Base-by-base conservation (phyloP, 1,139 yeast genomes). In the Suzukiozyma palmioleophila region DNA sequence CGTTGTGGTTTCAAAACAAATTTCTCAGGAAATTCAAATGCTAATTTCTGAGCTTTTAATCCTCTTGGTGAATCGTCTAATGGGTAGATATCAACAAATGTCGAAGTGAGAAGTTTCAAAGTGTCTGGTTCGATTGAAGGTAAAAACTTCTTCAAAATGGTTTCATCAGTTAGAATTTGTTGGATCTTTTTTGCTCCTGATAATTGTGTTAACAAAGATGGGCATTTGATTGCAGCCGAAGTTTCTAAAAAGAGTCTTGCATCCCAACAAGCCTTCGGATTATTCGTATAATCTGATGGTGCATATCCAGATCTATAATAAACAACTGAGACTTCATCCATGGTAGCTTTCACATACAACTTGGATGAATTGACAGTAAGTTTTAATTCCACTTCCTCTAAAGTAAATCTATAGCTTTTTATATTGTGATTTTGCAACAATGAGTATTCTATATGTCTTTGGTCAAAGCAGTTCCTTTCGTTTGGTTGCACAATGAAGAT, bases 1-100 rank as follows among this genome's bases (percentile, higher is more conserved):
- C 98, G 78, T 62, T 94, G 98, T 3, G 98, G 98, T 57, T 92
- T 92, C 52, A 92, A 71, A 1, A 92, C 98, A 59, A 70, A 92
- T 27, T 73, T 72, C 43, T 77, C 76, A 0, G 97, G 92, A 1
- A 63, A 48, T 45, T 79, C 79, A 37, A 83, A 65, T 2, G 95
- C 96, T 38, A 87, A 62, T 43, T 74, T 66, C 44, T 77, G 78
- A 3, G 95, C 97, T 32, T 55, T 43, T 37, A 59, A 52, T 1
- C 97, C 97, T 32, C 73, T 73, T 25, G 65, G 69, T 0, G 90
- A 65, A 43, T 78, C 72, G 57, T 90, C 97, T 51, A 94, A 64
- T 5, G 98, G 96, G 57, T 86, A 80, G 22, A 92, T 88, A 38
- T 79, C 75, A 7, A 89, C 97, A 66, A 90, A 92, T 0, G 97